Evolutionary conservation across 2,329 filamentous ascomycete genomes (phyloP), one percentile per base, ranked within the genome.

Genomic region (Colletotrichum sp.): DNA sequence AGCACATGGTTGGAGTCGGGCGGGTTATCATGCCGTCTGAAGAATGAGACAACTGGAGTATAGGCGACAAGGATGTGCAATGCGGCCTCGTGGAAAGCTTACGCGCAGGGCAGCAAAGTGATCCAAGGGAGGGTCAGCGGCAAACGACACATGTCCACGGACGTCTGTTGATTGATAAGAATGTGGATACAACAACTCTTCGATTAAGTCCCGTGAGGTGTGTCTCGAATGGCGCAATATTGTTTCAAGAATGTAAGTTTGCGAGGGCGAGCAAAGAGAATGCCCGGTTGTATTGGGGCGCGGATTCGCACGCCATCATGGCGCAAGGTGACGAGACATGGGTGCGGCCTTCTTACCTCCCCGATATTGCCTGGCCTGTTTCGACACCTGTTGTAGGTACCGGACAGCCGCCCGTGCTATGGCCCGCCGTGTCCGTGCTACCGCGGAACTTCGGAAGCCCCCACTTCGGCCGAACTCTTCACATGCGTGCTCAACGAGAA

Each of bases 271-370:
- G 39, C 32, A 56, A 22, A 64, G 27, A 27, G 9, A 16, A 48
- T 64, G 27, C 62, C 22, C 7, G 32, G 30, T 52, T 43, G 55
- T 15, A 18, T 28, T 64, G 66, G 15, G 15, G 36, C 18, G 32
- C 69, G 43, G 39, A 27, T 68, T 67, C 70, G 73, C 73, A 73
- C 73, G 73, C 73, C 69, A 75, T 75, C 56, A 73, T 73, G 64
- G 69, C 55, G 73, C 69, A 72, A 73, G 25, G 30, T 75, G 55
- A 73, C 70, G 67, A 70, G 68, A 70, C 18, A 55, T 25, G 58
- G 48, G 66, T 48, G 25, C 27, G 27, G 32, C 32, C n/a, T 64
- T 18, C 30, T 34, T 39, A 55, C 28, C 36, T 36, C 27, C 43
- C 16, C 18, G 43, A n/a, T 18, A 15, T 65, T 65, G 62, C 15